Evolutionary conservation across 2,329 filamentous ascomycete species (phyloP), one percentile per base, ranked within the genome.

Genomic region (Talaromyces verruculosus): DNA sequence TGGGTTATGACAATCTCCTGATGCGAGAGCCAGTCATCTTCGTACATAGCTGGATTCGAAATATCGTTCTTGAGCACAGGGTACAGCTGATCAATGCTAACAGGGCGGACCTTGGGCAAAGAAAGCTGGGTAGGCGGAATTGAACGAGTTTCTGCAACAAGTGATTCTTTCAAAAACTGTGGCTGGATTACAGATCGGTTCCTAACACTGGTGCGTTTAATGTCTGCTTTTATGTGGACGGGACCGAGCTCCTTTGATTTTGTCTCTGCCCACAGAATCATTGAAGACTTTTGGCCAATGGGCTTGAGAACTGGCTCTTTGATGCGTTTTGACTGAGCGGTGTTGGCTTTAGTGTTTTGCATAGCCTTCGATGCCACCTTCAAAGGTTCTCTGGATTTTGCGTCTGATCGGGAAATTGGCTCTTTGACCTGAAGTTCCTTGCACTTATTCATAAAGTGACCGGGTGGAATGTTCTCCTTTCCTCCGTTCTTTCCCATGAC

Each of bases 401-500:
- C 55, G 65, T 72, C 63, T 55, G 63, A 53, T 43, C 67, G 39
- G 53, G 65, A 62, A 43, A 65, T 59, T 64, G 43, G 66, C 11
- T 35, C 33, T 35, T 35, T 35, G 33, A 35, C 33, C 67, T 33
- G 47, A 59, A 72, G 72, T 1, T 64, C 67, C 37, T 74, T 72
- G 57, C 69, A 58, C 11, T 67, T 64, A 41, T 64, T 43, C 15
- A 70, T 25, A 13, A 71, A 35, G 37, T 68, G 62, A 3, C 82
- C 82, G 0, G 86, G 87, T 15, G 86, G 86, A 5, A 88, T 71
- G 68, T 89, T 89, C 73, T 89, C 87, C 70, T 89, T 89, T 5
- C 87, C 87, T 4, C 81, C 82, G 39, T 84, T 84, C 59, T 81
- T 80, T 28, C 85, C 86, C 66, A 78, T 71, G n/a, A 84, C 72